Evolutionary conservation across 371 early-diverging fungal genomes (phyloP).

Genomic region (Apophysomyces sp.): DNA sequence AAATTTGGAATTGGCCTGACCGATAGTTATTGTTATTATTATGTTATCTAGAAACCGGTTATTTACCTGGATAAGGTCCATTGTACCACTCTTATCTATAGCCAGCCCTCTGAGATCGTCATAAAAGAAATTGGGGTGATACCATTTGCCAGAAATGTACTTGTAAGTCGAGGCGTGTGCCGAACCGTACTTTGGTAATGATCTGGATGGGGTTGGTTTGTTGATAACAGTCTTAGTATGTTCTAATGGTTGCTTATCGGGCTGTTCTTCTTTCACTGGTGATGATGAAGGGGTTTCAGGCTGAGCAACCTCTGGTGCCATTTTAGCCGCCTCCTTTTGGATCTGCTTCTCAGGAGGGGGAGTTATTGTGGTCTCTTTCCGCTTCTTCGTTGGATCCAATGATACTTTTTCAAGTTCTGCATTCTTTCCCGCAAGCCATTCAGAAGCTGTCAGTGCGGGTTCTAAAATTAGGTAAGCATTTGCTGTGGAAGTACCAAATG

Average conservation of each 20-base stretch:
- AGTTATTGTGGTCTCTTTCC: not conserved
- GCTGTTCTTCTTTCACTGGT: not conserved
- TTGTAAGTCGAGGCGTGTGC: constrained; percentile 50
- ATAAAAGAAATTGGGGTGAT: constrained; percentile 62
- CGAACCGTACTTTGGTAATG: constrained; percentile 28
- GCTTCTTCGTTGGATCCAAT: constrained; percentile 54
- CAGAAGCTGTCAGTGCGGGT: constrained; percentile 49
- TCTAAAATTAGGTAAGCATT: constrained; percentile 8
- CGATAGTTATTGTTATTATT: not conserved
- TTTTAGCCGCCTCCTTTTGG: not conserved
- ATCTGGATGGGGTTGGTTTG: constrained; percentile 8
- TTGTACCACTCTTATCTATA: constrained; percentile 65
- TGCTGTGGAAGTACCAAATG: not conserved
- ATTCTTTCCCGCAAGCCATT: constrained; percentile 64
- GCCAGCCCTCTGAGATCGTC: constrained; percentile 66
- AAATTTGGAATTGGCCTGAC: constrained; percentile 54
- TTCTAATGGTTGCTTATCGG: not conserved
- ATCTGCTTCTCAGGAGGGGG: not conserved
- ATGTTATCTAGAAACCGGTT: not conserved
- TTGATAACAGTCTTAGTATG: constrained; percentile 4
- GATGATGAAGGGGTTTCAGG: not conserved
- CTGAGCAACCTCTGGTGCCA: not conserved
- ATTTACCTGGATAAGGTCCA: constrained; percentile 59
- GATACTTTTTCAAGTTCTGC: constrained; percentile 49
- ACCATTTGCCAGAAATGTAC: constrained; percentile 65